A percentile compares a stretch with the other conserved stretches of the same genome.
Conservation (phyloP, 2,329 filamentous ascomycete genomes). For the Cladosporium austrohemisphaericum region DNA sequence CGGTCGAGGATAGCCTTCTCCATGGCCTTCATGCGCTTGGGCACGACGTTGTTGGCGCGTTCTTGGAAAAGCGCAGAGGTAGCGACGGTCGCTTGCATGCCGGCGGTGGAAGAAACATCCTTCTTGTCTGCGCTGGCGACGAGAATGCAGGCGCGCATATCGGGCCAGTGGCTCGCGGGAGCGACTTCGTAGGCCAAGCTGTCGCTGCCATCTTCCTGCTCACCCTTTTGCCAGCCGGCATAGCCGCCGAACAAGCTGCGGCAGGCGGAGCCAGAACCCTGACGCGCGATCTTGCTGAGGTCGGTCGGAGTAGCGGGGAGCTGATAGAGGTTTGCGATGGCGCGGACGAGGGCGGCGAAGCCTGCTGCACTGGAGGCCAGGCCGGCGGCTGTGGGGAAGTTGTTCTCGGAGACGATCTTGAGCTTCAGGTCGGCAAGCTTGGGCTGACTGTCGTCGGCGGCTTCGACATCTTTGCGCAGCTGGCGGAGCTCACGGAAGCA, state of each 20-base stretch:
- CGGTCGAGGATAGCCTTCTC: slow-evolving; percentile 71
- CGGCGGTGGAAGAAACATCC: slow-evolving; percentile 84
- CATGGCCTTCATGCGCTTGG: slow-evolving; percentile 78
- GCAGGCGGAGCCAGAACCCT: slow-evolving; percentile 93
- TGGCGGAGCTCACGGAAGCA: slow-evolving; percentile 83
- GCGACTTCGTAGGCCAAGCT: slow-evolving; percentile 86
- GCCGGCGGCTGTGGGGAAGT: slow-evolving; percentile 96
- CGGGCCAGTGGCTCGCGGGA: slow-evolving; percentile 85
- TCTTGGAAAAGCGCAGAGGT: slow-evolving; percentile 84
- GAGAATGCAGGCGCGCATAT: slow-evolving; percentile 87
- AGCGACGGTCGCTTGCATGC: slow-evolving; percentile 95
- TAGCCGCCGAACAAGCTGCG: slow-evolving; percentile 91
- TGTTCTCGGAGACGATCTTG: slow-evolving; percentile 91
- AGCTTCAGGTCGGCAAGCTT: slow-evolving; percentile 74
- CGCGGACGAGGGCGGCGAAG: slow-evolving; percentile 67
- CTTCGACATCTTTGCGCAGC: slow-evolving; percentile 73
- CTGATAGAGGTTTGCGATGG: slow-evolving; percentile 87
- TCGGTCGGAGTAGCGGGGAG: slow-evolving; percentile 77
- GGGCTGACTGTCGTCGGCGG: slow-evolving; percentile 67
- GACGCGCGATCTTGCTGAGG: slow-evolving; percentile 82
- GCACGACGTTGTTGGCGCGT: slow-evolving; percentile 72
- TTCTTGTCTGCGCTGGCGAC: slow-evolving; percentile 94
- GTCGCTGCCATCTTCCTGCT: slow-evolving; percentile 73
- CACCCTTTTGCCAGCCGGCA: slow-evolving; percentile 87
- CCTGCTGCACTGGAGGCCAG: slow-evolving; percentile 66